A percentile compares a stretch with the other conserved stretches of the same genome.
These are phyloP conservation scores for Lasiosphaeria hispida DNA, from an alignment of 495 filamentous ascomycete genomes.

Conservation along the genomic window DNA sequence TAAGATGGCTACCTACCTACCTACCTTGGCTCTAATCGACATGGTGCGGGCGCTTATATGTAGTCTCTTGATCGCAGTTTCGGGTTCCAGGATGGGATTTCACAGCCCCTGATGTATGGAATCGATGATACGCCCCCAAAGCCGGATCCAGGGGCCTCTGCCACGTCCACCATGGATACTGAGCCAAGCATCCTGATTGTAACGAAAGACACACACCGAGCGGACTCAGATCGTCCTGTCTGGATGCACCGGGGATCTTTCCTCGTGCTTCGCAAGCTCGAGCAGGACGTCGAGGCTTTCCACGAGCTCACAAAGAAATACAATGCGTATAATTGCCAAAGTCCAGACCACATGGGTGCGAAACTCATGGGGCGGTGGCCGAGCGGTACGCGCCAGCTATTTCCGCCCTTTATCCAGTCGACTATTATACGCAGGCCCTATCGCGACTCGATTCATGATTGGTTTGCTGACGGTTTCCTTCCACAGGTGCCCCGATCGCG, in stretches of 20 bases:
- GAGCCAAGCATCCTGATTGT: background rate
- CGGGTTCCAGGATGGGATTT: slow-evolving; percentile 6
- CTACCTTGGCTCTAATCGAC: background rate
- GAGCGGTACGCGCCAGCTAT: background rate
- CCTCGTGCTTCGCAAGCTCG: slow-evolving; percentile 9
- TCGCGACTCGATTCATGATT: background rate
- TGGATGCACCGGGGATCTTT: slow-evolving; percentile 7
- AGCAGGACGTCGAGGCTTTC: slow-evolving; percentile 6
- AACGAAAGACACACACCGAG: background rate
- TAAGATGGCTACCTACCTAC: background rate
- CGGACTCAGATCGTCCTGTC: background rate
- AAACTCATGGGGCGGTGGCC: slow-evolving; percentile 11
- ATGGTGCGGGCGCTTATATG: too few relatives aligned
- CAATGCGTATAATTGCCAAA: background rate
- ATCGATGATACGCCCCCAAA: background rate
- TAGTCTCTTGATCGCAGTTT: background rate
- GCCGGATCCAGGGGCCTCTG: background rate
- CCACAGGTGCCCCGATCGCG: slow-evolving; percentile 1
- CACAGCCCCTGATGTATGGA: slow-evolving; percentile 6
- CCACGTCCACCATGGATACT: background rate
- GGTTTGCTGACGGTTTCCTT: background rate
- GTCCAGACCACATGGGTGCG: background rate
- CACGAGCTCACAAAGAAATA: background rate
- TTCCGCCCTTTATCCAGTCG: too few relatives aligned
- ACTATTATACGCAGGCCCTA: background rate